A percentile compares a stretch with the other conserved stretches of the same genome.
Conservation (phyloP, 208 protist species). For the Leishmania tarentolae region DNA sequence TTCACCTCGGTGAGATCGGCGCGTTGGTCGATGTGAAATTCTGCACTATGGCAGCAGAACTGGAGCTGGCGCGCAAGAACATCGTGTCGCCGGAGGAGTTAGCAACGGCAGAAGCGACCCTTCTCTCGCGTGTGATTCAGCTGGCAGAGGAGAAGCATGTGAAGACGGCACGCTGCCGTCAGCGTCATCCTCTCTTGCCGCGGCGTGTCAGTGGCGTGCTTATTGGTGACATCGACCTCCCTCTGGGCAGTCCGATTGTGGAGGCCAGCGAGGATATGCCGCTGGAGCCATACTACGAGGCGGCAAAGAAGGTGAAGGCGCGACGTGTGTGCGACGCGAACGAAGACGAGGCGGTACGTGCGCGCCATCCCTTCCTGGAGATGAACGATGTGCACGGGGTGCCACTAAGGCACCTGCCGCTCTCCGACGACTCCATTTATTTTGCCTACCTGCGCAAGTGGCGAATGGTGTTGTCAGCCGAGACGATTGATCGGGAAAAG, state of each 20-base stretch:
- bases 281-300: conserved; percentile 18
- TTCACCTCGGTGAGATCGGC: conserved; percentile 39
- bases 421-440: conserved; percentile 38
- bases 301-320: conserved; percentile 13
- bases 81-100: conserved; percentile 13
- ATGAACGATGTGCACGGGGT: conserved; percentile 55
- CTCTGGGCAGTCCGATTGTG: conserved; percentile 8
- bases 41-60: conserved; percentile 32
- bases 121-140: conserved; percentile 12
- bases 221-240: conserved; percentile 42
- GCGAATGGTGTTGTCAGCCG: conserved; percentile 37
- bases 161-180: conserved; percentile 21
- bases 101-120: conserved; percentile 12
- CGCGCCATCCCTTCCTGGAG: conserved; percentile 71
- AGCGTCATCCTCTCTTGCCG: conserved; percentile 36
- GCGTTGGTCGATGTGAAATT: conserved; percentile 39
- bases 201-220: conserved; percentile 46
- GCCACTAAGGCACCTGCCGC: conserved; percentile 48
- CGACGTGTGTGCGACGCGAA: conserved; percentile 41
- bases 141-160: conserved; percentile 20
- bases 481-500: conserved; percentile 53
- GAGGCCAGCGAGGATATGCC: conserved; percentile 28
- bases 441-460: conserved; percentile 48
- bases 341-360: conserved; percentile 67
- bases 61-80: conserved; percentile 32